Conservation (phyloP, 257 asterid genomes). For the Oldenlandia corymbosa region DNA sequence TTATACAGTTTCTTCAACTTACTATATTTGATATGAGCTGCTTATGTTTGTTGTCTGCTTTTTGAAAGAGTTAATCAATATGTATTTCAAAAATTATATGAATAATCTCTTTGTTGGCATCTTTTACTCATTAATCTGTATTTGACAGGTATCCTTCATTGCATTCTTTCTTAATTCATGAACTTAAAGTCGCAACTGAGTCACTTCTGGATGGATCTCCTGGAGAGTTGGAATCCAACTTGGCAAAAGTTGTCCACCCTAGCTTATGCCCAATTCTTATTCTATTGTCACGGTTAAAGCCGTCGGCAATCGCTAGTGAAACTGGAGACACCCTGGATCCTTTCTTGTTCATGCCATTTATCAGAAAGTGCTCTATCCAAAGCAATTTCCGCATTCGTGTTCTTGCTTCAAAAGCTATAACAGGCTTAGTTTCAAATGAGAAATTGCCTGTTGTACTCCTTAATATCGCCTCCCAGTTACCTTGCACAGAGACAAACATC, state of each 20-base stretch:
- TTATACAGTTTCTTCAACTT: too few relatives aligned
- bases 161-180: constrained; percentile 74
- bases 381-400: constrained; percentile 72
- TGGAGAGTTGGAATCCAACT: constrained; percentile 42
- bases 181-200: constrained; percentile 77
- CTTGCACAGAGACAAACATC: constrained; percentile 24
- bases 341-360: constrained; percentile 74
- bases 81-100: background rate
- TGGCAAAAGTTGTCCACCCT: constrained; percentile 74
- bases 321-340: constrained; percentile 80
- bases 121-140: constrained; percentile 1
- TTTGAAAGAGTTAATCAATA: background rate
- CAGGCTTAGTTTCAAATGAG: constrained; percentile 76
- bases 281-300: constrained; percentile 81
- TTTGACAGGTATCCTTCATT: constrained; percentile 74
- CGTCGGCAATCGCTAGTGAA: constrained; percentile 73
- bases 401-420: constrained; percentile 84
- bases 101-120: background rate
- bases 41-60: background rate
- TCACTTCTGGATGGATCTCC: constrained; percentile 52
- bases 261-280: constrained; percentile 93
- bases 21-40: background rate
- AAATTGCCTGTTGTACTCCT: constrained; percentile 58
- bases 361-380: constrained; percentile 84
- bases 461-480: constrained; percentile 72